Evolutionary conservation across 768 basidiomycete species (phyloP), one percentile per base, ranked within the genome.

Genomic region (Sporobolomyces roseus): DNA sequence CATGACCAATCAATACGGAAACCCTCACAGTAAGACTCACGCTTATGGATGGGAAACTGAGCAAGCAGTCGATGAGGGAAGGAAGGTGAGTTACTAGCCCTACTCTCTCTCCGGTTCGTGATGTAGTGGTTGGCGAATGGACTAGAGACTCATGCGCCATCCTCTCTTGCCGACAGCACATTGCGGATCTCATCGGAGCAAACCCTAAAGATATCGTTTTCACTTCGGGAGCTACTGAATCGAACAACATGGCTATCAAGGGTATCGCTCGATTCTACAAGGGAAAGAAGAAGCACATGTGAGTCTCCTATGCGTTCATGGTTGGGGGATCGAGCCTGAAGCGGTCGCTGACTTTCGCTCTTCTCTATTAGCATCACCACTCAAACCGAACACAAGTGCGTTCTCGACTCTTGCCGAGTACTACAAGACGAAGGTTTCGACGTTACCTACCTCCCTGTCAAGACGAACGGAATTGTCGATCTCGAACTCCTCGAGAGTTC

Each of bases 11-110:
- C 91, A 91, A 78, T 98, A 88, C 77, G 96, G 96, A 6, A 99
- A 98, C 79, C 94, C 96, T 13, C 96, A 98, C 78, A 93, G 91
- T 78, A 86, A 96, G 63, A 98, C 96, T 33, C 96, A 99, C 79
- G 92, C 96, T 1, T 99, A 98, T 78, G 96, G 96, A 5, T 99
- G 96, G 96, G 96, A 99, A 80, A 91, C 94, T 9, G 96, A 99
- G 76, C 83, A 87, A 76, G 96, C 89, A 0, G 90, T 96, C 10
- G 96, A 98, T 77, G 86, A 88, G 69, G 93, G 92, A 4, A 85
- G 96, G 61, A 87, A 90, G 83, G 92, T 87, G 59, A 27, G 76
- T 53, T 46, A 14, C 45, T 46, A 6, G 45, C 6, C 21, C 45
- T 14, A 43, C n/a, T 8, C 23, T 35, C 21, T 43, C 27, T 2